These are phyloP conservation scores for Persicaria tinctoria DNA, from an alignment of 148 eudicot genomes.

Conservation along the genomic window DNA sequence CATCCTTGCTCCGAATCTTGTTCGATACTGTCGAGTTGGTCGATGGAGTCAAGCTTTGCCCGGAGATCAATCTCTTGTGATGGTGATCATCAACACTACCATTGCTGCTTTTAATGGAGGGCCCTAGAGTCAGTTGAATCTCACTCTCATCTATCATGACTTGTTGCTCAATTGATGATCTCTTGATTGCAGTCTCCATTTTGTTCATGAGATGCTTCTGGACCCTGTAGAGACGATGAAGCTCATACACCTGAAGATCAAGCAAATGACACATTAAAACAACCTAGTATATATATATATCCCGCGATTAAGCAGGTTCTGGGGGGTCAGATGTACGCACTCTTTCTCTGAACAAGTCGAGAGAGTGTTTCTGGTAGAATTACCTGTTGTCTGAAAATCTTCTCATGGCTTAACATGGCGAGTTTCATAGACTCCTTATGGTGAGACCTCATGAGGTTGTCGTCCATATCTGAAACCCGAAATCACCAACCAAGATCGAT, in stretches of 20 bases:
- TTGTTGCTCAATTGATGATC: constrained; percentile 18
- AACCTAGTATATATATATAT: neutral
- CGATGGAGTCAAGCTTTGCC: constrained; percentile 13
- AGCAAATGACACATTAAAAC: neutral
- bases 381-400: constrained; percentile 16
- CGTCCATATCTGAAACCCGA: no score
- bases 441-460: no score
- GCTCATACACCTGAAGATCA: constrained; percentile 63
- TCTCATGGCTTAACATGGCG: constrained; percentile 6
- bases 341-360: no score
- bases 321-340: no score
- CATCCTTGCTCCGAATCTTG: no score
- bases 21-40: neutral
- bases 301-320: no score
- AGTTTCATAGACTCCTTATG: neutral
- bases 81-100: constrained; percentile 15
- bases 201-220: constrained; percentile 68
- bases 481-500: no score
- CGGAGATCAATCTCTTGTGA: neutral
- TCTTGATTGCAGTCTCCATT: constrained; percentile 12
- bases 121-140: constrained; percentile 74
- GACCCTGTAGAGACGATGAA: constrained; percentile 68
- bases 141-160: constrained; percentile 43
- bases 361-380: neutral
- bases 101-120: constrained; percentile 23